Evolutionary conservation across 768 basidiomycete species (phyloP), one percentile per base, ranked within the genome.

Genomic region (Terana coerulea): DNA sequence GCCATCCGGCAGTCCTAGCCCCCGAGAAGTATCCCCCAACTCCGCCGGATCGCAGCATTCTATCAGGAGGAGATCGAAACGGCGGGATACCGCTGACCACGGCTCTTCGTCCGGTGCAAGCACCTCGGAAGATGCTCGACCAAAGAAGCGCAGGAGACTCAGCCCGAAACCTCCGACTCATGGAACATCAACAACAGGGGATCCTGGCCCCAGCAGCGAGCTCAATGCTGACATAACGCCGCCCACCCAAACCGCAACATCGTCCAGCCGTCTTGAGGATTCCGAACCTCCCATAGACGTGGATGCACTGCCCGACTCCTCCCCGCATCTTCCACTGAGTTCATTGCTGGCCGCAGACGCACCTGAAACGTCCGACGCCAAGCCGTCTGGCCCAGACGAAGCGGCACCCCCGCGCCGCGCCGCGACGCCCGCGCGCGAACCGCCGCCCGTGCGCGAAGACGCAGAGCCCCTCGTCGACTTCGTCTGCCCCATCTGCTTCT

Each of bases 401-500:
- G 39, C 39, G 39, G 39, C 21, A 40, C 21, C 39, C 21, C 21
- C 8, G 21, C 5, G 39, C 5, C 9, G 5, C 35, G 15, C 15
- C 35, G 2, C 43, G 15, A 1, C 47, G 24, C 34, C 35, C 25
- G 24, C 17, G 34, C 11, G 17, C 4, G 10, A 39, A 17, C 44
- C 21, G 10, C 41, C 45, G 21, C 25, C 51, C 1, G 22, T 56
- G 1, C 6, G 41, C 1, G 52, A 57, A 6, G 65, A 66, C 10
- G 43, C 53, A 17, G 59, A 65, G 36, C 71, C 69, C 0, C 73
- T 88, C 14, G 75, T 83, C 0, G 68, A 74, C n/a, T 90, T 88
- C 63, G 79, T 77, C 0, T 90, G 89, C 61, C 89, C 89, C 9
- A 85, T 91, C 54, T 91, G 89, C 62, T 88, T 89, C 72, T 82